A percentile compares a stretch with the other conserved stretches of the same genome.
These are phyloP conservation scores for Termitomyces bulborhizus DNA, from an alignment of 768 basidiomycete species.

Conservation along the genomic window DNA sequence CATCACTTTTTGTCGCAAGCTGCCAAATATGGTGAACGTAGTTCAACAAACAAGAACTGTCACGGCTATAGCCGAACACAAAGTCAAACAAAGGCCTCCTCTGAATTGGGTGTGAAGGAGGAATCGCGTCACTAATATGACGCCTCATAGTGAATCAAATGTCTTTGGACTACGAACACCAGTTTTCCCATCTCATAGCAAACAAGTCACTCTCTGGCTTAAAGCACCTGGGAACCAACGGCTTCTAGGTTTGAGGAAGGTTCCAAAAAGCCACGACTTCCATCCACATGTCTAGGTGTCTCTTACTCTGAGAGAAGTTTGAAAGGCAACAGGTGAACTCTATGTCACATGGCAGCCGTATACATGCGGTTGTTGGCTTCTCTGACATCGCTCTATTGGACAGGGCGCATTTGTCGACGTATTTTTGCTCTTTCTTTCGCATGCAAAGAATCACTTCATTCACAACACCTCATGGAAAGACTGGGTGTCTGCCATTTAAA, in stretches of 20 bases:
- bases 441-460: background rate
- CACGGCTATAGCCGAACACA: constrained; percentile 4
- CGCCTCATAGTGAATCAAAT: background rate
- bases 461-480: no score
- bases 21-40: constrained; percentile 32
- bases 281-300: background rate
- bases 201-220: background rate
- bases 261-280: background rate
- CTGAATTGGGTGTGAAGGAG: background rate
- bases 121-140: no score
- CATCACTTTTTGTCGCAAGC: background rate
- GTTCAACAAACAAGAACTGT: constrained; percentile 16
- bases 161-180: background rate
- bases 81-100: background rate
- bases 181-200: background rate
- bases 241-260: background rate
- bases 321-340: background rate
- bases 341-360: background rate
- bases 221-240: background rate
- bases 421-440: background rate
- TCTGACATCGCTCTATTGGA: background rate
- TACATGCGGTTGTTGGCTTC: background rate
- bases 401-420: background rate
- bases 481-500: no score
- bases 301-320: background rate